These are phyloP conservation scores for Castanea mollissima DNA, from an alignment of 306 rosid species.

Conservation along the genomic window DNA sequence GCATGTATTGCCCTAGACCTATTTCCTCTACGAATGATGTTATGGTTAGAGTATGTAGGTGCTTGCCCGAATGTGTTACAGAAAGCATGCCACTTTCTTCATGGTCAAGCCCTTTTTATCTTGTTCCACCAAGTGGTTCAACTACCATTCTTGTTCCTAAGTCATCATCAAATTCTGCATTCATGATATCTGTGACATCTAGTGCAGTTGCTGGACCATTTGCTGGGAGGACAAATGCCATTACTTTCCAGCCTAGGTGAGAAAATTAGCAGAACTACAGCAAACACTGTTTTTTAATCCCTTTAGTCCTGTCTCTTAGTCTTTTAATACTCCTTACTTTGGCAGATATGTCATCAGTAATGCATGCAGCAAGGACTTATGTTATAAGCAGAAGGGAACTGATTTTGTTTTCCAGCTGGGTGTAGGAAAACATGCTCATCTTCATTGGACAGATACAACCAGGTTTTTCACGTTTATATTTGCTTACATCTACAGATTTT, in stretches of 20 bases:
- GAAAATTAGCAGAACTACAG: neutral
- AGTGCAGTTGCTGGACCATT: constrained; percentile 64
- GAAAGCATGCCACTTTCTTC: constrained; percentile 42
- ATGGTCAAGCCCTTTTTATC: constrained; percentile 79
- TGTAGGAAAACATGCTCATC: constrained; percentile 78
- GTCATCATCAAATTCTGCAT: constrained; percentile 62
- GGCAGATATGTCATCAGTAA: constrained; percentile 88
- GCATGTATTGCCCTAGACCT: constrained; percentile 70
- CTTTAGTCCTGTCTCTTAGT: neutral
- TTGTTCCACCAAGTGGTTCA: constrained; percentile 88
- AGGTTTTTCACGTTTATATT: constrained; percentile 39
- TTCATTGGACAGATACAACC: constrained; percentile 81
- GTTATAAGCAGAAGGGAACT: constrained; percentile 87
- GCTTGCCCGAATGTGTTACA: constrained; percentile 34
- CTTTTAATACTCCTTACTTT: constrained; percentile 26
- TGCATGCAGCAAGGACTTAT: constrained; percentile 81
- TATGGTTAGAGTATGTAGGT: constrained; percentile 62
- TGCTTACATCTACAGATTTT: neutral
- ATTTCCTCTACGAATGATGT: constrained; percentile 57
- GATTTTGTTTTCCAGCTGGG: constrained; percentile 53
- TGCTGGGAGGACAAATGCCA: constrained; percentile 76
- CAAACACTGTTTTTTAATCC: neutral
- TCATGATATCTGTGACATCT: constrained; percentile 68
- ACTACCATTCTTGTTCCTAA: constrained; percentile 78
- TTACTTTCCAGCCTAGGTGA: constrained; percentile 92